Evolutionary conservation across 1,139 yeast genomes (phyloP).

Genomic region (Diutina neorugosa): DNA sequence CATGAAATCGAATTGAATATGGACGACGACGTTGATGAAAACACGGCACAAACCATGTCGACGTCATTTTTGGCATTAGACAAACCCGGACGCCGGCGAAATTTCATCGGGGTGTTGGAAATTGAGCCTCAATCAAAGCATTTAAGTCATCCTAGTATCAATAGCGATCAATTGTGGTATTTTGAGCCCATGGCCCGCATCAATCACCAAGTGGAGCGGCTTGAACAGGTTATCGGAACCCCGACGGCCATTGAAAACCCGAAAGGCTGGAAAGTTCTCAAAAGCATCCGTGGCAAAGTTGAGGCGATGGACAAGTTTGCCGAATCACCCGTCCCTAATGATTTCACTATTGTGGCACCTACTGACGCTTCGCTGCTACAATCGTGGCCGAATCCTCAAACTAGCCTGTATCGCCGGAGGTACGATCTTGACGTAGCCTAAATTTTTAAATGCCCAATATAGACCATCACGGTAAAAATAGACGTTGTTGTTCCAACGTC

Average conservation of each 20-base stretch:
- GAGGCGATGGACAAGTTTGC: background rate
- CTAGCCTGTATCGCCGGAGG: background rate
- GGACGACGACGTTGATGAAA: slow-evolving; percentile 12
- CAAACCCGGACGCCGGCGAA: slow-evolving; percentile 59
- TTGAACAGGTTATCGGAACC: slow-evolving; percentile 3
- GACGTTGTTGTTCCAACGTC: background rate
- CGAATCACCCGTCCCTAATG: background rate
- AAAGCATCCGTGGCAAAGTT: background rate
- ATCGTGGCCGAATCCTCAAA: background rate
- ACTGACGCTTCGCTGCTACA: background rate
- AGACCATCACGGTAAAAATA: background rate
- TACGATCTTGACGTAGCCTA: background rate
- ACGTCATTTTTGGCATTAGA: slow-evolving; percentile 74
- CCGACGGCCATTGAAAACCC: background rate
- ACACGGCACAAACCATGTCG: slow-evolving; percentile 3
- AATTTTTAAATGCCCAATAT: background rate
- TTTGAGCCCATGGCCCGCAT: slow-evolving; percentile 38
- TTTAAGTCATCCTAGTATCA: slow-evolving; percentile 13
- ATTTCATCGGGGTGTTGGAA: slow-evolving; percentile 33
- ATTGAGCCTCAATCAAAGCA: slow-evolving; percentile 16
- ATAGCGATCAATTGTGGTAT: slow-evolving; percentile 17
- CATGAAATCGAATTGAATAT: slow-evolving; percentile 32
- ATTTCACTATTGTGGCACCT: background rate
- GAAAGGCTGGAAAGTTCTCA: background rate
- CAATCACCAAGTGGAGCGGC: slow-evolving; percentile 29